Base-by-base conservation (phyloP, 1,139 yeast species). In the Chernovozyma sophiae-reginae region DNA sequence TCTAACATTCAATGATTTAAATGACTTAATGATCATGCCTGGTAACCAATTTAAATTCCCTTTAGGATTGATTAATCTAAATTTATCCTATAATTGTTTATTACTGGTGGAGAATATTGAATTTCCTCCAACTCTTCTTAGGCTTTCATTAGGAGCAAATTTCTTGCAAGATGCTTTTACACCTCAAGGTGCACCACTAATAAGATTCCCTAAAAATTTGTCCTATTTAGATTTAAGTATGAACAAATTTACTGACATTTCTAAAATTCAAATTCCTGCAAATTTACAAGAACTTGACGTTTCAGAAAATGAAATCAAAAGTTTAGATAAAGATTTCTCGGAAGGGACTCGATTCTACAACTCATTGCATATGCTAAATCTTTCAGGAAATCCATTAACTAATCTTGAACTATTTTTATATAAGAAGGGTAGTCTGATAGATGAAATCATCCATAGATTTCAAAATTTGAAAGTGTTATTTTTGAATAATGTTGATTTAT, bases 311-410 rank as follows among this genome's bases (percentile, higher is more conserved):
- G 13, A 12, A 11, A 31, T 35, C 25, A n/a, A 10, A 2, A 17
- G 27, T 6, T 19, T 34, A 14, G 31, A 26, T 14, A 16, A 18
- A 12, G 5, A 11, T n/a, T 7, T 20, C 23, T 7, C 8, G 8
- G 23, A 20, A 20, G 10, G 8, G 10, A 20, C 23, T 20, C 23
- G 10, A 20, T 32, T 28, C 14, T 20, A 22, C 18, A 10, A 15
- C 6, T n/a, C 18, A 5, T 18, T 35, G 12, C 4, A 15, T 4
- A 36, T 36, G 35, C 8, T 36, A 4, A 32, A 36, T 22, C 13
- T 36, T 12, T 36, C 39, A 7, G 35, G 35, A 4, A 36, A 36
- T 25, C 39, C 39, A 4, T n/a, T 32, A 4, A 18, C 23, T 20
- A 19, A 23, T 14, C 11, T 12, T 10, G 29, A 11, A 31, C 28